Base-by-base conservation (phyloP, 2,329 filamentous ascomycete species). In the Nigrospora oryzae region DNA sequence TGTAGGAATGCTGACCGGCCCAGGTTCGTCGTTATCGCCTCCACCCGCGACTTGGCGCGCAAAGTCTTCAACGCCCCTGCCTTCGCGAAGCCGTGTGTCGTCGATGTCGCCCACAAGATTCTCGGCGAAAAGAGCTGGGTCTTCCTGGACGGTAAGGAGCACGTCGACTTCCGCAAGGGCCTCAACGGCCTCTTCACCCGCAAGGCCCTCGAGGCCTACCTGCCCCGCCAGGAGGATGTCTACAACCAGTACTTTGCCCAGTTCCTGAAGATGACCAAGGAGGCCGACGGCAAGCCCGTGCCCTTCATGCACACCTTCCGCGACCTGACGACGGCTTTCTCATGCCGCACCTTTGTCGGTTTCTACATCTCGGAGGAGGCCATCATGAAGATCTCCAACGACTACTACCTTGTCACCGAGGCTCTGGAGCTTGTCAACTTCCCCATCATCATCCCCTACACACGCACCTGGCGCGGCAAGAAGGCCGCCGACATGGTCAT, bases 391-490 rank as follows among this genome's bases (percentile, higher is more conserved):
- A 93, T 97, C 52, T 86, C 91, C 49, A 86, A 95, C 66, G 90
- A 97, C 68, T 98, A 95, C 71, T 97, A 95, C 68, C 79, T 91
- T 52, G 95, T 97, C 62, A 97, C 93, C 13, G 91, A 86, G 46
- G 93, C 93, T 17, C 79, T 97, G 54, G 93, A 98, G 67, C 79
- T 97, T 39, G 93, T 98, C 74, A 97, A 97, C 74, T 95, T 97
- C 73, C 91, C 93, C 48, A 86, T 97, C 68, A 96, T 97, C 62
- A 68, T 97, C 36, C 91, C 91, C 35, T 97, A 80, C 74, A 96
- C 90, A 62, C 91, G 89, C 73, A 89, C 89, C 5, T 97, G 89
- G 89, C 94, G 95, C 61, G 93, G 91, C 57, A 95, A 96, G 77
- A 94, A 90, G 71, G 89, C 89, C 30, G 83, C 91, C 47, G 88